Base-by-base conservation (phyloP, 805 yeast genomes). In the Saccharomyces jurei region DNA sequence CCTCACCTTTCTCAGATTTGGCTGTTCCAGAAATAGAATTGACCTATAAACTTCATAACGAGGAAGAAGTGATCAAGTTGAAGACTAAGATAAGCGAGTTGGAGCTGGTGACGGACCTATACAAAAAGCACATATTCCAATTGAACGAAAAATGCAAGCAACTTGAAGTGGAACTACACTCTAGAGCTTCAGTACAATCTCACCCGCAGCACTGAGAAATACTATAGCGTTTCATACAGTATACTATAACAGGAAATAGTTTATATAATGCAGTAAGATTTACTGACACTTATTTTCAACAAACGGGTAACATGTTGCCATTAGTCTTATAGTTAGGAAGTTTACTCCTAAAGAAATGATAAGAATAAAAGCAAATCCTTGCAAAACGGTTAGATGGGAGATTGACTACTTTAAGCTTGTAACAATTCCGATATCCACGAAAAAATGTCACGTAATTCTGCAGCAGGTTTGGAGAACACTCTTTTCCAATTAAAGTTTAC, bases 31-130 rank as follows among this genome's bases (percentile, higher is more conserved):
- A 36, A 21, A 36, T 41, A 3, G 51, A 46, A 13, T 25, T 60
- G 2, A 46, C 58, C 6, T 51, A 51, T 55, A 49, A 52, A 21
- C 54, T 62, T 53, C 65, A 56, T 50, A 60, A 61, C 9, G 64
- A 66, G 41, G 68, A 63, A 48, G 75, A 71, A 28, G 63, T 70
- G 17, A 71, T 72, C 30, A 74, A 71, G 49, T 71, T 91, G 59
- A 81, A 82, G 58, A 89, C 96, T 0, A 77, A 96, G 52, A 88
- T 90, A 27, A 81, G 87, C 9, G 98, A 91, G 67, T 77, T 92
- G 58, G 97, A 92, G 68, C 76, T 91, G 49, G 96, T 92, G 46
- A 89, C 89, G 65, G 97, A 92, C 66, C 74, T 91, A 58, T 87
- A 89, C 73, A 81, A 88, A 61, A 80, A 91, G 6, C 79, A 96